Evolutionary conservation across 768 basidiomycete genomes (phyloP).

Genomic region (Termitomyces sp.): DNA sequence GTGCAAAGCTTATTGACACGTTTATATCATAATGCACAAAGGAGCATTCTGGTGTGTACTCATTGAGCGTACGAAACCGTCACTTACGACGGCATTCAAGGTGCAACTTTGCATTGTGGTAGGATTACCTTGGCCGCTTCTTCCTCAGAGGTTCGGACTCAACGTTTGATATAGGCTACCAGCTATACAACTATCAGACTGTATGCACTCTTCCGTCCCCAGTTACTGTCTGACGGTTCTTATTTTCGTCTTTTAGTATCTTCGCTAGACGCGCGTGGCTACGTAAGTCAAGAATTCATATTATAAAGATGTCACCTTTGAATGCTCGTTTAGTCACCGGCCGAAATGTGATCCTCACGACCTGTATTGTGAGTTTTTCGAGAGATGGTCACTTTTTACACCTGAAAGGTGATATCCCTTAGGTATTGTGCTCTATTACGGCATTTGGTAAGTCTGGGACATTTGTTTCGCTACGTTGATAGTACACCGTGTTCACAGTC

Average conservation of each 20-base stretch:
- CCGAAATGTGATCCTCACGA: background rate
- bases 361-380: background rate
- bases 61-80: background rate
- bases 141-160: no score
- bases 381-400: background rate
- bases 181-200: background rate
- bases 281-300: background rate
- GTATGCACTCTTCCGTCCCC: background rate
- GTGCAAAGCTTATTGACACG: background rate
- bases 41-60: background rate
- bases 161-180: background rate
- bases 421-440: background rate
- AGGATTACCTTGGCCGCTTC: background rate
- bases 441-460: background rate
- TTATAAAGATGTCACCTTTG: background rate
- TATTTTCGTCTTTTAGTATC: background rate
- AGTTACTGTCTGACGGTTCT: background rate
- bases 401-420: background rate
- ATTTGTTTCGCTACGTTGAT: background rate
- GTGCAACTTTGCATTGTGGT: constrained; percentile 1
- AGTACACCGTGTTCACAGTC: background rate
- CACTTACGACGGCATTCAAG: background rate
- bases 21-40: background rate
- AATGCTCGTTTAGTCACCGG: background rate
- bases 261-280: constrained; percentile 2